A percentile compares a stretch with the other conserved stretches of the same genome.
These are phyloP conservation scores for Pseudomonodictys pantanalensis DNA, from an alignment of 495 filamentous ascomycete genomes.

Conservation along the genomic window DNA sequence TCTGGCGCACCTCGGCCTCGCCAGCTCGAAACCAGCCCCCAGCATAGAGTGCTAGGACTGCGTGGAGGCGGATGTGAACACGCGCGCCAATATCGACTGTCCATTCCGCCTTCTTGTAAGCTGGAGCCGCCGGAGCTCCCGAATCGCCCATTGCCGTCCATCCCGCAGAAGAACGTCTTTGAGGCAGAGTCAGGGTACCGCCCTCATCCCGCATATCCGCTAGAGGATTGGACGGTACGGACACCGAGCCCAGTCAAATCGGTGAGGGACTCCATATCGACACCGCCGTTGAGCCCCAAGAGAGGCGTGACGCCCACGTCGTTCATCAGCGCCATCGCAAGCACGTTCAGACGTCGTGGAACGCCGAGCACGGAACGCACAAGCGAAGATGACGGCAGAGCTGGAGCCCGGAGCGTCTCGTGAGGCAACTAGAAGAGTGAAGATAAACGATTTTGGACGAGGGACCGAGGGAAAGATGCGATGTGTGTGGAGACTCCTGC, in stretches of 20 bases:
- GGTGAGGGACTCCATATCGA: slow-evolving; percentile 15
- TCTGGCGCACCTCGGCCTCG: neutral
- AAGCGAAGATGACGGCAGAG: neutral
- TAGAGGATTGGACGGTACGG: slow-evolving; percentile 20
- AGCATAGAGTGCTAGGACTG: neutral
- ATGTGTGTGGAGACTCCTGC: neutral
- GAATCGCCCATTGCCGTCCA: neutral
- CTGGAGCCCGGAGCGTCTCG: neutral
- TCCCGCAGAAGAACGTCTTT: slow-evolving; percentile 12
- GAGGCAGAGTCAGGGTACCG: slow-evolving; percentile 3
- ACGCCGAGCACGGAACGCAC: neutral
- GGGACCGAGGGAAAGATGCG: neutral
- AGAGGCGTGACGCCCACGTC: slow-evolving; percentile 6
- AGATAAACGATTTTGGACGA: neutral
- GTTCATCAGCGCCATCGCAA: slow-evolving; percentile 12
- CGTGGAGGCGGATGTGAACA: slow-evolving; percentile 6
- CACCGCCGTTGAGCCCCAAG: slow-evolving; percentile 14
- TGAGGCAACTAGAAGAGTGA: neutral
- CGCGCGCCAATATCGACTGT: slow-evolving; percentile 14
- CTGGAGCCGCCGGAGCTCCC: slow-evolving; percentile 6
- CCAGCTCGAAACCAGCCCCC: neutral
- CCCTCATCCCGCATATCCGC: slow-evolving; percentile 14
- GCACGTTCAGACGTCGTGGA: slow-evolving; percentile 16
- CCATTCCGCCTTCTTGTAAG: slow-evolving; percentile 21
- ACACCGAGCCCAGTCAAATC: slow-evolving; percentile 32